These are phyloP conservation scores for Pichia californica DNA, from an alignment of 805 yeast genomes.

Conservation along the genomic window DNA sequence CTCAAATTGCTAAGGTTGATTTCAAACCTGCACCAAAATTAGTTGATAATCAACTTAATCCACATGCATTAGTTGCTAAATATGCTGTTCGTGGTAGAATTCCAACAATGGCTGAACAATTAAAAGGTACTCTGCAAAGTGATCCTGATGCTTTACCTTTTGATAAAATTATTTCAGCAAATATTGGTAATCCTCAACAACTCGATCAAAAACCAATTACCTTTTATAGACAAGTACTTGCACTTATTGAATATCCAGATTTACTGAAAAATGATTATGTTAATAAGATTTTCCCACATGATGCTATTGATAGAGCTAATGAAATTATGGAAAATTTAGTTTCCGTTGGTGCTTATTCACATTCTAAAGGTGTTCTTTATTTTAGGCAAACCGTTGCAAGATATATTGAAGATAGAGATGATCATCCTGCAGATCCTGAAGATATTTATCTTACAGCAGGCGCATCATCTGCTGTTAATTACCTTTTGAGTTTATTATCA, in stretches of 20 bases:
- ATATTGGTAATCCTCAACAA: conserved; percentile 98
- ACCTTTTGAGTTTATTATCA: conserved; percentile 65
- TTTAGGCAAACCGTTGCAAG: conserved; percentile 75
- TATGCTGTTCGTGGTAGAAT: conserved; percentile 95
- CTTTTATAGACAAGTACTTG: conserved; percentile 88
- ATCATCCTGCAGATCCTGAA: conserved; percentile 56
- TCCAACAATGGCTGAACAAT: conserved; percentile 89
- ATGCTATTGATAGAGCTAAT: conserved; percentile 69
- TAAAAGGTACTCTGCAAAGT: conserved; percentile 48
- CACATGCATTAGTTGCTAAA: conserved; percentile 72
- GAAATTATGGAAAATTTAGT: conserved; percentile 55
- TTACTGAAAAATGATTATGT: conserved; percentile 38
- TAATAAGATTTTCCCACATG: conserved; percentile 43
- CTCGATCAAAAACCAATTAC: conserved; percentile 89
- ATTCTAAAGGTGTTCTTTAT: conserved; percentile 77
- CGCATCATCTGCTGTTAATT: conserved; percentile 90
- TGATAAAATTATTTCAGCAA: conserved; percentile 72
- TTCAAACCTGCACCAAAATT: conserved; percentile 32
- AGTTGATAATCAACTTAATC: conserved; percentile 54
- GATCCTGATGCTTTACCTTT: conserved; percentile 69
- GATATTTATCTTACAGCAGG: conserved; percentile 86
- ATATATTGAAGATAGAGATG: conserved; percentile 77
- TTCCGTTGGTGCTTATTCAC: conserved; percentile 92
- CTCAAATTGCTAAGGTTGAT: conserved; percentile 7
- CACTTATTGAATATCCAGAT: conserved; percentile 80